Conservation (phyloP, 2,329 filamentous ascomycete species). For the Alternaria hordeiaustralica region DNA sequence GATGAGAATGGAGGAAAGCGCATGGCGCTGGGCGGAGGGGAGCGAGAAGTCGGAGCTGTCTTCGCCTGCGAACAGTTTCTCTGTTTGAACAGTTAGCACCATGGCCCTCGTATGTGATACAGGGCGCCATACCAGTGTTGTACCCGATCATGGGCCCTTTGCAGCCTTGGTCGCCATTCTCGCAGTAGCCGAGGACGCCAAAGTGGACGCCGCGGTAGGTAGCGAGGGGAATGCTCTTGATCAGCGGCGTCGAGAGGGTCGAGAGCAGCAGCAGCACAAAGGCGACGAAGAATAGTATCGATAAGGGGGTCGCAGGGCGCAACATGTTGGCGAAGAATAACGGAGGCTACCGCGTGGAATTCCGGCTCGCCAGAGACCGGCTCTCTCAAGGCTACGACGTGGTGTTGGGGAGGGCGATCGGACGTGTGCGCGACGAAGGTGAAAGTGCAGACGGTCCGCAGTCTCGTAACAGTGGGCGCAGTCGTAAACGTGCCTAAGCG, state of each 20-base stretch:
- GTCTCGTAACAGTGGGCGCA: conserved; percentile 13
- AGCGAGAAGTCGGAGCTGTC: conserved; percentile 63
- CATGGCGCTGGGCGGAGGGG: conserved; percentile 68
- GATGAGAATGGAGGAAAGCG: conserved; percentile 86
- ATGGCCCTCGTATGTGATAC: background rate
- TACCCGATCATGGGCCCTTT: conserved; percentile 83
- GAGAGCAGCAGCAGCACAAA: conserved; percentile 86
- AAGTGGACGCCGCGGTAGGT: conserved; percentile 78
- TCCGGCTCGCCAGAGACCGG: conserved; percentile 41
- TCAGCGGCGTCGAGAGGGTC: conserved; percentile 88
- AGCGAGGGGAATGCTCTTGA: conserved; percentile 83
- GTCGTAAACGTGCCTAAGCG: conserved; percentile 34
- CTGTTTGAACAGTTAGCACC: conserved; percentile 41
- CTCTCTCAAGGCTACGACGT: conserved; percentile 29
- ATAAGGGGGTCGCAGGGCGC: conserved; percentile 89
- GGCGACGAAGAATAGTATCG: conserved; percentile 81
- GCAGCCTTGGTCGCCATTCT: conserved; percentile 61
- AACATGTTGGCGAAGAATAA: conserved; percentile 67
- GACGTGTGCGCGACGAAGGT: conserved; percentile 10
- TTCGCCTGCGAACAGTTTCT: conserved; percentile 56
- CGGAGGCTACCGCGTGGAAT: conserved; percentile 26
- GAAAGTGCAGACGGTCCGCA: conserved; percentile 4
- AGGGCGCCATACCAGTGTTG: conserved; percentile 70
- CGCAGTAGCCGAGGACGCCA: conserved; percentile 92
- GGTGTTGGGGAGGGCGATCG: conserved; percentile 21